Base-by-base conservation (phyloP, 306 rosid genomes). In the Prunus fruticosa region DNA sequence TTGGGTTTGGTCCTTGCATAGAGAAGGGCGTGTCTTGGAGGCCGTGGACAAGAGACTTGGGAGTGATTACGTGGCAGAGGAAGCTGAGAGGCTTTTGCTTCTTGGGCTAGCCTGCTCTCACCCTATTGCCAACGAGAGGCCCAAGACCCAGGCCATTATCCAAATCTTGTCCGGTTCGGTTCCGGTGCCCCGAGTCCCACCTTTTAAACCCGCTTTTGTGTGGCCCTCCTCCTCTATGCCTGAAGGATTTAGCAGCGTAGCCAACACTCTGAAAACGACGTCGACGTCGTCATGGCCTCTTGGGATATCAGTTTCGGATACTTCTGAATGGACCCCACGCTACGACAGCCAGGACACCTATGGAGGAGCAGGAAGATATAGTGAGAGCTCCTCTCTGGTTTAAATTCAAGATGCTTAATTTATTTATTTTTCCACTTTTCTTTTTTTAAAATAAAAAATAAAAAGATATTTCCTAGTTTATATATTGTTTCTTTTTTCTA, bases 1-100 rank as follows among this genome's bases (percentile, higher is more conserved):
- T 56, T 91, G 97, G 97, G 94, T 89, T 8, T 91, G 97, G 97
- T 81, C 73, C 67, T 72, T 91, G 85, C 88, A 86, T 72, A 75
- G 97, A 0, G 90, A 79, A 12, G 84, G 87, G 7, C 80, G 88
- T 14, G 45, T 88, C 28, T 50, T 88, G 0, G 85, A 86, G 2
- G 97, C 91, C 1, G 87, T 91, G 60, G 95, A 91, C 16, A 50
- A 58, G 8, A 77, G 89, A 41, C 79, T 91, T 8, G 87, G 81
- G 2, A 70, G 60, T 76, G 89, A 85, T 8, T 88, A 82, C 58
- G 84, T 72, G 43, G 82, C 1, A 11, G 90, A 89, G 64, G 94
- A 91, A 54, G 97, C 88, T 1, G 82, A 86, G 81, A 88, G 91
- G 73, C 45, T 89, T 18, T 45, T 91, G 82, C 87, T 83, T 60